These are phyloP conservation scores for Cladophialophora chaetospira DNA, from an alignment of 2,329 filamentous ascomycete species.

Conservation along the genomic window DNA sequence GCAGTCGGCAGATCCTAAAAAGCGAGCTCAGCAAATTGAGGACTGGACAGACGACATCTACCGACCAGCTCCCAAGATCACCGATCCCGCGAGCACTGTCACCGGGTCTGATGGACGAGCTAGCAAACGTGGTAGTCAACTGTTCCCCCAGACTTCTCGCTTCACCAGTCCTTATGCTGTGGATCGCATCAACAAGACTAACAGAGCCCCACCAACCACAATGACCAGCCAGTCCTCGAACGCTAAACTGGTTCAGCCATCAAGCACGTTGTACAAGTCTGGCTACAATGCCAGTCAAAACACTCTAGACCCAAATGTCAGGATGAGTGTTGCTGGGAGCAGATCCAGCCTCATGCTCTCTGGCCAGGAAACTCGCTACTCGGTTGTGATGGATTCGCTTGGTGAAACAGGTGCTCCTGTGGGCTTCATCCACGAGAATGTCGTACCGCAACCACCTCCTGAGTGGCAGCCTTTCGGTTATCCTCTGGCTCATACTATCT, in stretches of 20 bases:
- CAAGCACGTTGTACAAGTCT: slow-evolving; percentile 67
- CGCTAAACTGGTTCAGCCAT: slow-evolving; percentile 65
- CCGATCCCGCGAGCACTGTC: slow-evolving; percentile 70
- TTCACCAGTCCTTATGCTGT: slow-evolving; percentile 89
- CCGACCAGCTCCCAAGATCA: slow-evolving; percentile 78
- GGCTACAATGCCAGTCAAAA: slow-evolving; percentile 58
- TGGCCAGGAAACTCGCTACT: slow-evolving; percentile 54
- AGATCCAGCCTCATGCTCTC: slow-evolving; percentile 64
- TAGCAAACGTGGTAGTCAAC: slow-evolving; percentile 78
- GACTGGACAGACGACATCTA: slow-evolving; percentile 99
- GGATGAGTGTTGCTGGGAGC: slow-evolving; percentile 45
- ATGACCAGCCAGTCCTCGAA: slow-evolving; percentile 89
- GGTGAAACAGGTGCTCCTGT: slow-evolving; percentile 77
- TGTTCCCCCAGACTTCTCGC: slow-evolving; percentile 89
- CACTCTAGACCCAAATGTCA: slow-evolving; percentile 53
- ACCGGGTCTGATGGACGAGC: slow-evolving; percentile 65
- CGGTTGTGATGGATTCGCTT: slow-evolving; percentile 54
- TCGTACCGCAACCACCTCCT: slow-evolving; percentile 91
- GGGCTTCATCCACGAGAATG: slow-evolving; percentile 94
- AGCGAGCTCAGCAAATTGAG: slow-evolving; percentile 90
- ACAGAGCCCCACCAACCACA: slow-evolving; percentile 70
- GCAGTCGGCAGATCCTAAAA: slow-evolving; percentile 75
- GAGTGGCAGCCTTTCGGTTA: slow-evolving; percentile 98
- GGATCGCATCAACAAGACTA: slow-evolving; percentile 61
- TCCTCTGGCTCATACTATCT: slow-evolving; percentile 89